Percentiles rank a stretch among this genome's conserved stretches.
These are phyloP conservation scores for Apiospora rasikravindrae DNA, from an alignment of 2,329 filamentous ascomycete species.

Conservation along the genomic window DNA sequence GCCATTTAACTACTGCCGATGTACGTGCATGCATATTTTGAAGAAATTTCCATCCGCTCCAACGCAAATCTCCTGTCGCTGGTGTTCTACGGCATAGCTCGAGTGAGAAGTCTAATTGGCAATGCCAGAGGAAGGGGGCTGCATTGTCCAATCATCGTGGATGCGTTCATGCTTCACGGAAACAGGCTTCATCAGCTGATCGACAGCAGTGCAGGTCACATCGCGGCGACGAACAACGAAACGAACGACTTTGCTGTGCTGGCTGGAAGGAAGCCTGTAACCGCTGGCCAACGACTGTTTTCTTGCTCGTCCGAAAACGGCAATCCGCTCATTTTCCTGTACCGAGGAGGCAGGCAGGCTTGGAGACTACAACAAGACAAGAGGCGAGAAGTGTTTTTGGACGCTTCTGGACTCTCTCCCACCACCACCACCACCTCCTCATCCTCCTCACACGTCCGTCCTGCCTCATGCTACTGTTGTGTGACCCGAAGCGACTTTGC, in stretches of 20 bases:
- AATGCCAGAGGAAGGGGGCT: not conserved
- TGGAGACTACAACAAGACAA: not conserved
- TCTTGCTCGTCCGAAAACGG: not conserved
- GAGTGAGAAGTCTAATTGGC: slow-evolving; percentile 6
- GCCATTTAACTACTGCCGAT: slow-evolving; percentile 8
- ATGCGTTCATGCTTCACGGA: slow-evolving; percentile 5
- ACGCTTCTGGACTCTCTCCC: not conserved
- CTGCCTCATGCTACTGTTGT: not conserved
- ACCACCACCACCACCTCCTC: not conserved
- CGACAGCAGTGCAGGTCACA: not conserved
- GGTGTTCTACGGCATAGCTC: not conserved
- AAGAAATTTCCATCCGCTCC: not conserved
- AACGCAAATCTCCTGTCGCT: not conserved
- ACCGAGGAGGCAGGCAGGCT: not conserved
- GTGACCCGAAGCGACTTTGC: not conserved
- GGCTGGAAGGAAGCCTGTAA: not conserved
- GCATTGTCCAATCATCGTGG: not conserved
- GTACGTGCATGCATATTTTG: not conserved
- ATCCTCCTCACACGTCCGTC: not conserved
- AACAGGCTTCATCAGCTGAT: slow-evolving; percentile 13
- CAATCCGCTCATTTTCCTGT: not conserved
- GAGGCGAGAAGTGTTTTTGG: not conserved
- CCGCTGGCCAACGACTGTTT: not conserved
- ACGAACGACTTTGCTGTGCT: not conserved
- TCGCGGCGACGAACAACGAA: not conserved